Base-by-base conservation (phyloP, 2,329 filamentous ascomycete genomes). In the Ceratocystis variospora region DNA sequence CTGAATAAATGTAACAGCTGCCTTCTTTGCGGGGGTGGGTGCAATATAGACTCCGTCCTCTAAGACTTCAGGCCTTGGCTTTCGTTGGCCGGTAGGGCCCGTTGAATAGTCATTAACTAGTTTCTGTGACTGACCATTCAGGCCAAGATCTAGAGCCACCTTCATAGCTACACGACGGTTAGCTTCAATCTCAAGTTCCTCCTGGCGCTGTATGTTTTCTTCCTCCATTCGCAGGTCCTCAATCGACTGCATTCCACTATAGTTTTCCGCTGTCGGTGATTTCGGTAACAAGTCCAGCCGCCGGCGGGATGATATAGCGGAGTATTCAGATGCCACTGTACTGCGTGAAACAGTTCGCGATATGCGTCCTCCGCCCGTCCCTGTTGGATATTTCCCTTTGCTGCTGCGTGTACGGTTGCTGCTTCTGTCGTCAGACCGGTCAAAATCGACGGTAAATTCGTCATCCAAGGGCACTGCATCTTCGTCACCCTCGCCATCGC, bases 381-480 rank as follows among this genome's bases (percentile, higher is more conserved):
- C 71, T 8, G 74, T 77, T 33, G 77, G 79, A 55, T 79, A 76
- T 72, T 86, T 86, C 0, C 83, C 83, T 69, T 85, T 85, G 70
- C 81, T 85, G 69, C 80, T 83, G 68, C 77, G 76, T 25, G 82
- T 85, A 69, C 82, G 87, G 59, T 81, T 83, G 71, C 87, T 91
- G 70, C 86, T 87, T 59, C 83, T 81, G 71, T 90, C 88, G 66
- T 94, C 90, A 70, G 87, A 84, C 64, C 88, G 83, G 68, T 91
- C 87, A 68, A 96, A 79, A 2, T 86, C 85, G 73, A 96, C 86
- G 2, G 91, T 89, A 71, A 97, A 95, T 72, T 96, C 92, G 73
- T 96, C 93, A 71, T 93, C 90, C 19, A 97, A 77, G 12, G 91
- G 89, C n/a, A 96, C 84, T 0, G 93, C 93, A 75, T 97, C 93